Conservation (phyloP, 805 yeast genomes). For the Gaillardinia entomophila region DNA sequence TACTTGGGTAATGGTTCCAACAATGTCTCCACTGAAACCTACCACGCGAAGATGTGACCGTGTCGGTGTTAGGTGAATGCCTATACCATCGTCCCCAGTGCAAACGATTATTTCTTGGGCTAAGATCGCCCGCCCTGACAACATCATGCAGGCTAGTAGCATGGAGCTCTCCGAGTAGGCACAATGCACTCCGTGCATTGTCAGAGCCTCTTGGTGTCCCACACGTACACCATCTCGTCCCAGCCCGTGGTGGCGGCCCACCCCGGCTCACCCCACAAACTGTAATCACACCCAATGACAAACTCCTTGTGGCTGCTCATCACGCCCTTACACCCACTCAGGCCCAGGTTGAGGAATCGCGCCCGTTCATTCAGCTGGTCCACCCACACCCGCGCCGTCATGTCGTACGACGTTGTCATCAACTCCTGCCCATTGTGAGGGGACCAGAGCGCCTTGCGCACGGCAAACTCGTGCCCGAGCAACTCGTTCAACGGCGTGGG, state of each 20-base stretch:
- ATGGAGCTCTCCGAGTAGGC: no score
- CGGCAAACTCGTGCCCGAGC: slow-evolving; percentile 85
- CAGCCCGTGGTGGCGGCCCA: slow-evolving; percentile 94
- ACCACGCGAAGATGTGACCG: no score
- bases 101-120: no score
- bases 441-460: slow-evolving; percentile 79
- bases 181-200: neutral
- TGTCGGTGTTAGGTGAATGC: no score
- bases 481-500: slow-evolving; percentile 73
- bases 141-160: no score
- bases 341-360: slow-evolving; percentile 29
- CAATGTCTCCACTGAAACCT: no score
- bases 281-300: slow-evolving; percentile 91
- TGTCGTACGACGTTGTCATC: slow-evolving; percentile 80
- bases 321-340: slow-evolving; percentile 50
- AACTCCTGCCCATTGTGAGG: slow-evolving; percentile 75
- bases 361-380: slow-evolving; percentile 62
- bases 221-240: slow-evolving; percentile 91
- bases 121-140: no score
- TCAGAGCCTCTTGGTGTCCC: slow-evolving; percentile 58
- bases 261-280: slow-evolving; percentile 94
- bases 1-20: no score
- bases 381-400: slow-evolving; percentile 85
- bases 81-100: no score
- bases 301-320: slow-evolving; percentile 79